These are phyloP conservation scores for Vigna nakashimae DNA, from an alignment of 306 rosid species.

Conservation along the genomic window DNA sequence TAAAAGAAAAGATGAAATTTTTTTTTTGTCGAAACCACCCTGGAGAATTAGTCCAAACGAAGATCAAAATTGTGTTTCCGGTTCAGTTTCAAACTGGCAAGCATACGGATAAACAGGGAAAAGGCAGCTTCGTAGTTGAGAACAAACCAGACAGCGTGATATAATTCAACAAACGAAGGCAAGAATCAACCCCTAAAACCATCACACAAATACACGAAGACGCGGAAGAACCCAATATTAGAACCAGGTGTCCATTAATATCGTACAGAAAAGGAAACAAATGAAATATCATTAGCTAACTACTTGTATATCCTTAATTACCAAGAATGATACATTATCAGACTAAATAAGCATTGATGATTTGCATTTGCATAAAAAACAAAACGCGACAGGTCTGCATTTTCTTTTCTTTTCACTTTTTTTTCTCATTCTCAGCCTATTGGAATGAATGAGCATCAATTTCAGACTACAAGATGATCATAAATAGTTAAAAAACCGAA, in stretches of 20 bases:
- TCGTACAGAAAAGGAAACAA: conserved; percentile 46
- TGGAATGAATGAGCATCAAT: conserved; percentile 47
- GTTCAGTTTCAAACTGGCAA: conserved; percentile 57
- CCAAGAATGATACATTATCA: conserved; percentile 15
- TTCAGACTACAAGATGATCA: conserved; percentile 30
- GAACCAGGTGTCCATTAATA: conserved; percentile 39
- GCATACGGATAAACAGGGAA: conserved; percentile 57
- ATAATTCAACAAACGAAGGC: conserved; percentile 43
- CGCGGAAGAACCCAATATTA: conserved; percentile 25
- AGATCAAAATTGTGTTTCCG: conserved; percentile 43
- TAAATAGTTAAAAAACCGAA: conserved; percentile 29
- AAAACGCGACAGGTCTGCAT: conserved; percentile 38
- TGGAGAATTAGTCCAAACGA: conserved; percentile 39
- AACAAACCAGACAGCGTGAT: conserved; percentile 49
- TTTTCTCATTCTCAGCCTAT: conserved; percentile 33
- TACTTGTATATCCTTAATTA: conserved; percentile 19
- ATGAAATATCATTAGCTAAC: conserved; percentile 26
- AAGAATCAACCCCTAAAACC: conserved; percentile 20
- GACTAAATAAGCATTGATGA: conserved; percentile 34
- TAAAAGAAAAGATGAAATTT: background rate
- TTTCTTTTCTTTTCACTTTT: conserved; percentile 18
- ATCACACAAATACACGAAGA: conserved; percentile 20
- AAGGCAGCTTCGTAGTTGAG: conserved; percentile 62
- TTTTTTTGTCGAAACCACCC: background rate
- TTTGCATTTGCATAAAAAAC: conserved; percentile 45